These are phyloP conservation scores for Colletotrichum ledebouriae DNA, from an alignment of 2,329 filamentous ascomycete species.

Conservation along the genomic window DNA sequence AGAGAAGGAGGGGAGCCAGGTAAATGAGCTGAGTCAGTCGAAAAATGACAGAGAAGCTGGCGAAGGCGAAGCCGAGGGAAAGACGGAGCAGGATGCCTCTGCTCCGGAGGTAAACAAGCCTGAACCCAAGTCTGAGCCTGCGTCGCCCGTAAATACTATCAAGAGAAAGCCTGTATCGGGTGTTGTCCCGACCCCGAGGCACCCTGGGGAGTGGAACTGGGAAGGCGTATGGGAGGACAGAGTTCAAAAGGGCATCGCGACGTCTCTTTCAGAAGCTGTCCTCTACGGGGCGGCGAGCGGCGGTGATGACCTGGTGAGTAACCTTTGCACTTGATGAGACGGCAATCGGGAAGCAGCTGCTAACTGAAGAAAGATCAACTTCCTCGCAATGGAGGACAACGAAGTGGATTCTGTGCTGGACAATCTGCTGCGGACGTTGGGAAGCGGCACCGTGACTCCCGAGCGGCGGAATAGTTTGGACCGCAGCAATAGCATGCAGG, in stretches of 20 bases:
- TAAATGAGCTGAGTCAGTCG: background rate
- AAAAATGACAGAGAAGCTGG: background rate
- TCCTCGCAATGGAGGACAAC: constrained; percentile 72
- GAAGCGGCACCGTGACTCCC: constrained; percentile 45
- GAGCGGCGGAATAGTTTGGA: constrained; percentile 18
- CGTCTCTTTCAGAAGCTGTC: constrained; percentile 82
- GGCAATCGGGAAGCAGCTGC: background rate
- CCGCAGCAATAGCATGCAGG: constrained; percentile 30
- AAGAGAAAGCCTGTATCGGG: constrained; percentile 39
- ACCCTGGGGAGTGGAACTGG: constrained; percentile 95
- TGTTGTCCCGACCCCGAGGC: constrained; percentile 52
- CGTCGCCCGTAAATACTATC: constrained; percentile 24
- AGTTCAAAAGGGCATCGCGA: constrained; percentile 82
- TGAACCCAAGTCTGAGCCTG: constrained; percentile 17
- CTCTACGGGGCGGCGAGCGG: constrained; percentile 76
- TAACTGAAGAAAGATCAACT: constrained; percentile 68
- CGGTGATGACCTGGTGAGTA: constrained; percentile 49
- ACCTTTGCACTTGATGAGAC: too few relatives aligned
- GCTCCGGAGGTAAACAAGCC: constrained; percentile 20
- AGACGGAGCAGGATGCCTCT: constrained; percentile 44
- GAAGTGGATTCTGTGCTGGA: constrained; percentile 71
- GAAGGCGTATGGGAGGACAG: constrained; percentile 96
- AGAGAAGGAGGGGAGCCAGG: background rate
- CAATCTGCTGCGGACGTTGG: constrained; percentile 67
- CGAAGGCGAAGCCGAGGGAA: constrained; percentile 13